Base-by-base conservation (phyloP, 2,329 filamentous ascomycete species). In the Fusarium ramigenum region DNA sequence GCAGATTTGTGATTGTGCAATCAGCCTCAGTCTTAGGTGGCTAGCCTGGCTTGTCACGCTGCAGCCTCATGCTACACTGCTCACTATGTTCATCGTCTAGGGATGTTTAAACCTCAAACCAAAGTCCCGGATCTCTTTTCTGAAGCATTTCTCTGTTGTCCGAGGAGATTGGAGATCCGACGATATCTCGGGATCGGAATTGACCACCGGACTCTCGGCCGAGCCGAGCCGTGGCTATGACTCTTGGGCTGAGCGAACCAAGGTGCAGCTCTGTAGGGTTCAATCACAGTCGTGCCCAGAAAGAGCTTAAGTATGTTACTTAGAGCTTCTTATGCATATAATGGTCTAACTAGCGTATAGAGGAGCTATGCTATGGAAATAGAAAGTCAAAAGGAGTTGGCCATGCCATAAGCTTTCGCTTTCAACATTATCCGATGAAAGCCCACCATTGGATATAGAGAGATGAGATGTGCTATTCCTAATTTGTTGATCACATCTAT, bases 1-100 rank as follows among this genome's bases (percentile, higher is more conserved):
- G 69, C 69, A 57, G 64, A 71, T 23, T 72, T 19, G 21, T 10
- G 28, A 15, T 14, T 47, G n/a, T 34, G 39, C 40, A 58, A 47
- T 36, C 54, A 47, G 40, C 54, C 10, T 25, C 18, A 36, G 23
- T 21, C 37, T 32, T 9, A n/a, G 12, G 30, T 30, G 50, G 34
- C 23, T 39, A 12, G 23, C 12, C 12, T 37, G 23, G 23, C 34
- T 8, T n/a, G 34, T 30, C 19, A 40, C 15, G 10, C 34, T 5
- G 19, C 15, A n/a, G 8, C 18, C 23, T 40, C 19, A 18, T 19
- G 7, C 32, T 14, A 4, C 10, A 19, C 4, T n/a, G 8, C 8
- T 18, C 19, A 36, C 39, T 18, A 4, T 12, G 15, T 18, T 12
- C 4, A 7, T 40, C 2, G 5, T 18, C 37, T 19, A 42, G 8